Evolutionary conservation across 163 green algal genomes (phyloP).

Genomic region (Chloromonas sp.): DNA sequence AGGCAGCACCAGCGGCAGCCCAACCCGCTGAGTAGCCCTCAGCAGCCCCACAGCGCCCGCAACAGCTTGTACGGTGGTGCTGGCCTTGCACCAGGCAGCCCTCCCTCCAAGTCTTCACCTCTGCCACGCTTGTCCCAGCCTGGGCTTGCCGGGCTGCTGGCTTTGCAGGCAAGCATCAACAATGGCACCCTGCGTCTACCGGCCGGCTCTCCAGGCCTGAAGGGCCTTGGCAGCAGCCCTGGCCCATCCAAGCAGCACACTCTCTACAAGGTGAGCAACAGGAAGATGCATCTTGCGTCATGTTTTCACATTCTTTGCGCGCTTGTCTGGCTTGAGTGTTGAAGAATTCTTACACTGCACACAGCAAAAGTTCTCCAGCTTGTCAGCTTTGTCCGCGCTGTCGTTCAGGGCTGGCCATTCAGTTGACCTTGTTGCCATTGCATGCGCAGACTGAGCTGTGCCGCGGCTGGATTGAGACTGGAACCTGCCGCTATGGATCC

Average conservation of each 20-base stretch:
- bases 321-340: background rate
- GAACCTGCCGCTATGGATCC: slow-evolving; percentile 73
- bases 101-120: too few species aligned
- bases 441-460: slow-evolving; percentile 79
- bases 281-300: background rate
- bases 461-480: slow-evolving; percentile 72
- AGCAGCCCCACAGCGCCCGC: background rate
- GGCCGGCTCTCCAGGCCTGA: background rate
- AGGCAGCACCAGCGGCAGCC: background rate
- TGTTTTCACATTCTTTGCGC: background rate
- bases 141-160: too few species aligned
- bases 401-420: too few species aligned
- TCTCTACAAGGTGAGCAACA: slow-evolving; percentile 39
- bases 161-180: too few species aligned
- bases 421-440: background rate
- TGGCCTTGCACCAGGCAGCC: too few species aligned
- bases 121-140: too few species aligned
- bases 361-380: background rate
- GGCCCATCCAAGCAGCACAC: slow-evolving; percentile 24
- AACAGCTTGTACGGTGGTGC: background rate
- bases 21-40: background rate
- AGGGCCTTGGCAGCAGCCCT: background rate
- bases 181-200: too few species aligned
- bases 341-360: background rate
- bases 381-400: too few species aligned